Percentiles rank a stretch among this genome's conserved stretches.
Evolutionary conservation across 2,329 filamentous ascomycete genomes (phyloP).

Genomic region (Xylariaceae sp.): DNA sequence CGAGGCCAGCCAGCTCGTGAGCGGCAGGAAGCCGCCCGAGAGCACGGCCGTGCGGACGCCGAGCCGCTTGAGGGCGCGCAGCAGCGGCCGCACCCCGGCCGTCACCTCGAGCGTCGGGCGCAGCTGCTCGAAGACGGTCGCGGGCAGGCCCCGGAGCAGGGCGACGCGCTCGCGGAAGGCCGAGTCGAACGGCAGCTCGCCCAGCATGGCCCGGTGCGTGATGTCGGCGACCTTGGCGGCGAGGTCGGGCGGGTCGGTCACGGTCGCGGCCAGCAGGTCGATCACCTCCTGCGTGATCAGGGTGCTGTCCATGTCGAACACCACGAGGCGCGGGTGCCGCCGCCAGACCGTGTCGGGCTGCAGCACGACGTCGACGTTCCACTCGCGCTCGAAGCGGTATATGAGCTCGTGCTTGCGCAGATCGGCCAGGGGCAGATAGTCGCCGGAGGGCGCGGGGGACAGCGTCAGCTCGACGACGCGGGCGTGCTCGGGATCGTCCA

Average conservation of each 20-base stretch:
- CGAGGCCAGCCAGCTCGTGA: slow-evolving; percentile 78
- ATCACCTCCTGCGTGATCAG: slow-evolving; percentile 97
- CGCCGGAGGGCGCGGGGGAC: slow-evolving; percentile 49
- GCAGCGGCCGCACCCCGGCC: slow-evolving; percentile 67
- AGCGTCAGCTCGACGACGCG: slow-evolving; percentile 60
- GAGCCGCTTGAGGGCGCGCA: slow-evolving; percentile 65
- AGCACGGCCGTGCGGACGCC: slow-evolving; percentile 86
- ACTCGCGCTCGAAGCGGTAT: slow-evolving; percentile 78
- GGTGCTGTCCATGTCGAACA: slow-evolving; percentile 99
- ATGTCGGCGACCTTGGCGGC: slow-evolving; percentile 78
- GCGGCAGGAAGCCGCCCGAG: slow-evolving; percentile 83
- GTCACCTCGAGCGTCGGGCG: slow-evolving; percentile 72
- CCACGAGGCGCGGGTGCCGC: slow-evolving; percentile 74
- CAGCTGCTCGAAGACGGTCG: slow-evolving; percentile 70
- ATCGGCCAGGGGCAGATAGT: slow-evolving; percentile 60
- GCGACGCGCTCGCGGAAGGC: slow-evolving; percentile 75
- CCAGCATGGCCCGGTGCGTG: slow-evolving; percentile 89
- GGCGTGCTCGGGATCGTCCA: slow-evolving; percentile 53
- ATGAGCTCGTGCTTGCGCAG: slow-evolving; percentile 74
- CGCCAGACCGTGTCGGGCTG: slow-evolving; percentile 68
- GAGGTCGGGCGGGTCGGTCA: slow-evolving; percentile 62
- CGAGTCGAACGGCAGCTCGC: slow-evolving; percentile 84
- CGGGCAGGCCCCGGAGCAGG: slow-evolving; percentile 73
- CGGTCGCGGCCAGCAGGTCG: slow-evolving; percentile 80
- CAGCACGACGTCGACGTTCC: slow-evolving; percentile 79